These are phyloP conservation scores for Yamadazyma tumulicola DNA, from an alignment of 805 yeast genomes.

Conservation along the genomic window DNA sequence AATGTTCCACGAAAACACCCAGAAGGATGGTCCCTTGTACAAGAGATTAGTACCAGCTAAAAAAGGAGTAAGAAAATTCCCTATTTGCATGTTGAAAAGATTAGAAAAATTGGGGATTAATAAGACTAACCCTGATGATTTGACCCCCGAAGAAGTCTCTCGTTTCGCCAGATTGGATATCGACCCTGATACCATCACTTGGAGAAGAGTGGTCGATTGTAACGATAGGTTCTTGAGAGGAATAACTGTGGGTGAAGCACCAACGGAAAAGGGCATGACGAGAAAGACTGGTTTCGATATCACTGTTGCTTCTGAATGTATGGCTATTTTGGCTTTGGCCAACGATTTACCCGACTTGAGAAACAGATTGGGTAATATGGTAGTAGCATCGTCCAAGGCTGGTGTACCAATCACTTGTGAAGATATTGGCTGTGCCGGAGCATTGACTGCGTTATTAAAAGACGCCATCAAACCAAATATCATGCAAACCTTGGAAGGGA, in stretches of 20 bases:
- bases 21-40: slow-evolving; percentile 68
- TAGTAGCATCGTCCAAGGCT: slow-evolving; percentile 71
- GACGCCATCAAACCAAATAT: slow-evolving; percentile 82
- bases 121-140: slow-evolving; percentile 74
- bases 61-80: slow-evolving; percentile 75
- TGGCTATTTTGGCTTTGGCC: slow-evolving; percentile 91
- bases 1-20: slow-evolving; percentile 80
- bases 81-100: slow-evolving; percentile 75
- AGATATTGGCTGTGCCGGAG: slow-evolving; percentile 84
- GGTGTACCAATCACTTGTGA: slow-evolving; percentile 82
- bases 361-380: slow-evolving; percentile 82
- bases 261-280: slow-evolving; percentile 85
- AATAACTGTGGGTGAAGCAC: slow-evolving; percentile 85
- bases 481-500: slow-evolving; percentile 87
- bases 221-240: slow-evolving; percentile 90
- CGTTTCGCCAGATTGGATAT: slow-evolving; percentile 81
- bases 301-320: slow-evolving; percentile 92
- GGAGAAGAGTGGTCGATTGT: slow-evolving; percentile 91
- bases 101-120: slow-evolving; percentile 75
- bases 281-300: slow-evolving; percentile 92
- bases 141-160: slow-evolving; percentile 71
- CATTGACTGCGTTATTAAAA: slow-evolving; percentile 74
- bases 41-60: slow-evolving; percentile 83
- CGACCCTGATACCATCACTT: slow-evolving; percentile 85
- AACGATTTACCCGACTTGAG: slow-evolving; percentile 79